These are phyloP conservation scores for Phytophthora europaea DNA, from an alignment of 352 stramenopile species.

Conservation along the genomic window DNA sequence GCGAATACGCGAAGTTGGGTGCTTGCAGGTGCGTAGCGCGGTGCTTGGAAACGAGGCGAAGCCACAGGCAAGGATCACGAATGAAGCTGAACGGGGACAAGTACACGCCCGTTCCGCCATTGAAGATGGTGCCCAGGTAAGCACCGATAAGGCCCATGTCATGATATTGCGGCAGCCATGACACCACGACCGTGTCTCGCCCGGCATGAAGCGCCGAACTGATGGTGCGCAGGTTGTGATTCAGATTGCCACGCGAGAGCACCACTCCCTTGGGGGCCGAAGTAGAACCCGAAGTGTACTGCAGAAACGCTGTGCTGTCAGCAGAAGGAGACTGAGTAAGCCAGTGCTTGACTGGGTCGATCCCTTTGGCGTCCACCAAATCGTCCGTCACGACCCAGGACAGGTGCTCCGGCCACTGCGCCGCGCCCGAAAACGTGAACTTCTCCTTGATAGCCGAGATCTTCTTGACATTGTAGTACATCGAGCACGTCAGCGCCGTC, in stretches of 20 bases:
- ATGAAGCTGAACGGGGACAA: slow-evolving; percentile 99
- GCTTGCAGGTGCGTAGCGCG: slow-evolving; percentile 97
- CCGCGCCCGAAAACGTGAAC: slow-evolving; percentile 66
- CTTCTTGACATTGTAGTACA: slow-evolving; percentile 97
- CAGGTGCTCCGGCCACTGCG: slow-evolving; percentile 90
- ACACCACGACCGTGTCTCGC: slow-evolving; percentile 95
- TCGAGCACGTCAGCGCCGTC: slow-evolving; percentile 93
- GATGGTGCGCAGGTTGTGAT: slow-evolving; percentile 98
- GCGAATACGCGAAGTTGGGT: slow-evolving; percentile 99
- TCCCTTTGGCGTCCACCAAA: slow-evolving; percentile 56
- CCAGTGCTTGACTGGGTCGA: slow-evolving; percentile 58
- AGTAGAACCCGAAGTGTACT: slow-evolving; percentile 99
- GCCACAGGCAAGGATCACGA: slow-evolving; percentile 96
- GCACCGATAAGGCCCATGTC: slow-evolving; percentile 99
- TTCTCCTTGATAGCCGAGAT: slow-evolving; percentile 88
- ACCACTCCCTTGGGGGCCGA: slow-evolving; percentile 98
- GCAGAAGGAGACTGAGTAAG: slow-evolving; percentile 51
- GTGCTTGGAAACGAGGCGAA: slow-evolving; percentile 91
- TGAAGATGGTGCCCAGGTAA: slow-evolving; percentile 86
- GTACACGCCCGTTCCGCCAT: slow-evolving; percentile 95
- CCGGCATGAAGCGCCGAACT: slow-evolving; percentile 92
- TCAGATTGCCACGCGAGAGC: slow-evolving; percentile 97
- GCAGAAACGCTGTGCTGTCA: slow-evolving; percentile 96
- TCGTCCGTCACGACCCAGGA: slow-evolving; percentile 90
- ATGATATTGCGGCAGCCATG: slow-evolving; percentile 99